A percentile compares a stretch with the other conserved stretches of the same genome.
Evolutionary conservation across 2,329 filamentous ascomycete species (phyloP).

Genomic region (Neonectria hederae): DNA sequence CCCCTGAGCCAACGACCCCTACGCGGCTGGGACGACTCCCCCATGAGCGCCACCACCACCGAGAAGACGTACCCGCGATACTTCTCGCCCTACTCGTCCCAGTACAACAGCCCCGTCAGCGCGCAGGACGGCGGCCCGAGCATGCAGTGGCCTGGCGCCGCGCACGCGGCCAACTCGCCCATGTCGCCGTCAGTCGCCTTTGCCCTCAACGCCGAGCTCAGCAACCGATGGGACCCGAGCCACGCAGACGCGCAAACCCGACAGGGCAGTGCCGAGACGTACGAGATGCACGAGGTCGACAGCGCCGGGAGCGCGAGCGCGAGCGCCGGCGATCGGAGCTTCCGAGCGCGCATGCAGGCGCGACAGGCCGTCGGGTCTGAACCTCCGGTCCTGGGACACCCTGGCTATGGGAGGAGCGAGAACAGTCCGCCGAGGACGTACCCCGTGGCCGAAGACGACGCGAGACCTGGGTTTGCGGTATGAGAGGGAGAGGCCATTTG

Average conservation of each 20-base stretch:
- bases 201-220: constrained; percentile 11
- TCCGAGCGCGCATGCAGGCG: constrained; percentile 3
- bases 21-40: constrained; percentile 63
- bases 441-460: neutral
- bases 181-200: constrained; percentile 1
- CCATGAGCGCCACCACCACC: constrained; percentile 53
- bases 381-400: constrained; percentile 5
- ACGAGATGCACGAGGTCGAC: constrained; percentile 12
- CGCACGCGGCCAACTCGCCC: constrained; percentile 8
- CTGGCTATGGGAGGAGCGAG: constrained; percentile 2
- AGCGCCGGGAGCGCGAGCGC: constrained; percentile 3
- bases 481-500: neutral
- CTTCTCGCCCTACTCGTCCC: constrained; percentile 68
- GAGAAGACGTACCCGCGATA: constrained; percentile 57
- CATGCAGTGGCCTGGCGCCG: constrained; percentile 12
- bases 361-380: neutral
- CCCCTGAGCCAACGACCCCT: constrained; percentile 64
- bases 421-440: constrained; percentile 5
- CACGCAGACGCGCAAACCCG: neutral
- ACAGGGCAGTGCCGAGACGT: constrained; percentile 3
- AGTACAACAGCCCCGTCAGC: constrained; percentile 67
- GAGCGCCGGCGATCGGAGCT: constrained; percentile 9
- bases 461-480: neutral
- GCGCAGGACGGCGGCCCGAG: constrained; percentile 46
- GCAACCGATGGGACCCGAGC: constrained; percentile 9